Base-by-base conservation (phyloP, 768 basidiomycete genomes). In the Sporobolomyces pararoseus region DNA sequence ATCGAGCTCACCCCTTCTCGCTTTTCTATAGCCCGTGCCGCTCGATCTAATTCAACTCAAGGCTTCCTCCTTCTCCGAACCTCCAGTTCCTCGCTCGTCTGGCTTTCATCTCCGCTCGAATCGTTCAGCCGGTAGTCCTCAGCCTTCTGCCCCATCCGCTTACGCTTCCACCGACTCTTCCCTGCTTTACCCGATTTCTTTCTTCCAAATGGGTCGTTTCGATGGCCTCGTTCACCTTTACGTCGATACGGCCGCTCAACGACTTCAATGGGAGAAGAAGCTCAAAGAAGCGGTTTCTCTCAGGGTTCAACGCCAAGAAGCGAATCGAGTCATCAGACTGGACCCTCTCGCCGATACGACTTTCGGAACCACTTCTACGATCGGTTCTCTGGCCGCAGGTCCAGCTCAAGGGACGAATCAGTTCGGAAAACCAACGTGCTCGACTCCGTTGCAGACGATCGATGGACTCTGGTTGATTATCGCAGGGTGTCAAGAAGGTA, bases 401-500 rank as follows among this genome's bases (percentile, higher is more conserved):
- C 66, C 27, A 25, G 44, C 57, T 35, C 60, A 42, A 27, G 66
- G 64, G 25, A 35, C 50, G 32, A 57, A 67, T n/a, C 68, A 57
- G 31, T 60, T 63, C 1, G 80, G 80, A 0, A 66, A 78, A 78
- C 94, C 96, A 49, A 96, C 94, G 4, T 96, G 94, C 77, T 95
- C 93, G 2, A 90, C 91, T 27, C 93, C 95, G 16, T 94, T 98
- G 79, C 88, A 92, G 86, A 52, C 78, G 81, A 29, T 44, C 7
- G 92, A 97, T 77, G 88, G 88, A 7, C 86, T 91, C 31, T 86
- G 86, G 17, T 83, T 99, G 19, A 89, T 97, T 47, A 91, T 94
- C 0, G 87, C 97, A 75, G 96, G 94, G 12, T 96, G 93, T 78
- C 88, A 89, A 0, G 92, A 96, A 77, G 96, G 96, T 35, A 89